Evolutionary conservation across 176 grass and related monocot genomes (phyloP), one percentile per base, ranked within the genome.

Genomic region (Aegilops umbellulata): DNA sequence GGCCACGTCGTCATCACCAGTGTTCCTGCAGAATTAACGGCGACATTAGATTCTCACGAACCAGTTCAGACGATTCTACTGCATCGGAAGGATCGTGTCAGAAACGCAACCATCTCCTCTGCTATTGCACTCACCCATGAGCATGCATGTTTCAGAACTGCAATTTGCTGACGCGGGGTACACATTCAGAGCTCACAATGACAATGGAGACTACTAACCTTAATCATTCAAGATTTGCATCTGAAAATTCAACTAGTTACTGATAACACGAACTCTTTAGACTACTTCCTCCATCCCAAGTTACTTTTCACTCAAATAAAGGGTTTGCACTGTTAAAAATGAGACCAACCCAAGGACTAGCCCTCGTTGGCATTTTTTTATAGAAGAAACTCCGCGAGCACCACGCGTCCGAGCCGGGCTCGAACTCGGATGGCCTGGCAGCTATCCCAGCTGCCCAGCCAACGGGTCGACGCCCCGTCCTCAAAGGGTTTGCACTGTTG

Each of bases 1-100:
- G 8, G 82, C 84, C 1, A 97, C 95, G 38, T 97, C 95, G 55
- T 88, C 88, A 3, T 91, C 95, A 85, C 92, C 92, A 26, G 85
- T 97, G 24, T 85, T 88, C 88, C 95, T 97, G 89, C 77, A 84
- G 12, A 76, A 53, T 3, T 10, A 85, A 46, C 16, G n/a, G 67
- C 20, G 62, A 46, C 8, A 22, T 24, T 25, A 76, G 2, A 25
- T 39, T 23, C 17, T 24, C 49, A 63, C 38, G 81, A 25, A 0
- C 12, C 16, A 20, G 19, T 35, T 12, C 61, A 84, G 58, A 70
- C 67, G 27, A 80, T 63, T 36, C 34, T 65, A 22, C 24, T 60
- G 2, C 2, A 22, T 63, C 44, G 1, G 9, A 74, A 81, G 39
- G 16, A 17, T 53, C 3, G 4, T 1, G 8, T 15, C 41, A 55